Base-by-base conservation (phyloP, 108 stramenopile genomes). In the Ochromonas danica region DNA sequence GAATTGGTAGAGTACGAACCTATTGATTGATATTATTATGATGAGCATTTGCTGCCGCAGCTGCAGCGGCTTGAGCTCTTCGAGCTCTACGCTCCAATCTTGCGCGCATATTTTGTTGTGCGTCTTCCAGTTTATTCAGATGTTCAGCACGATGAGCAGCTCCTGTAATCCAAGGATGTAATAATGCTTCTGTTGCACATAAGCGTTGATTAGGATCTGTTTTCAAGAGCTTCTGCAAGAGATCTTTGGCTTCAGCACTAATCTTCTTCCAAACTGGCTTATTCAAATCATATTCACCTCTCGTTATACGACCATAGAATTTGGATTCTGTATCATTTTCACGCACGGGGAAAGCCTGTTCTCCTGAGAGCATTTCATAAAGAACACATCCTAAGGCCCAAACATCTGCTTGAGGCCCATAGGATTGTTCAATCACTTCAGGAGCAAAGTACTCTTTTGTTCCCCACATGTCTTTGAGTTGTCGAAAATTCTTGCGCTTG, bases 201-300 rank as follows among this genome's bases (percentile, higher is more conserved):
- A 84, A 10, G 27, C 84, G 51, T 27, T 38, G 17, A 41, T 62
- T 40, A 35, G 62, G 63, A 25, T 67, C 40, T 22, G 39, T 61
- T 25, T 6, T 38, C 10, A 84, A 78, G 80, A 84, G 80, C 17
- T 43, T 6, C 6, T 22, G 1, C 17, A 85, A 28, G 1, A 85
- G 77, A 70, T 85, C 82, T 71, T 82, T 83, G 35, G 82, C 85
- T 10, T 94, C 96, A 2, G 72, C 78, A 1, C 90, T 89, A 1
- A 96, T 88, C n/a, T 88, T 81, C 33, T 86, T 86, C 95, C 95
- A 96, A 81, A 92, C 92, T 57, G 92, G 92, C 61, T 89, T 90
- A 70, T 92, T 91, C 78, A 94, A 96, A 77, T 82, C 78, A 41
- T 71, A 80, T 25, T 85, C 22, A 51, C 51, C 51, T 57, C 22